Percentiles rank a stretch among this genome's conserved stretches.
phyloP scores from a whole-genome alignment of 2,329 filamentous ascomycete species.

The Colletotrichum echinochloae region DNA sequence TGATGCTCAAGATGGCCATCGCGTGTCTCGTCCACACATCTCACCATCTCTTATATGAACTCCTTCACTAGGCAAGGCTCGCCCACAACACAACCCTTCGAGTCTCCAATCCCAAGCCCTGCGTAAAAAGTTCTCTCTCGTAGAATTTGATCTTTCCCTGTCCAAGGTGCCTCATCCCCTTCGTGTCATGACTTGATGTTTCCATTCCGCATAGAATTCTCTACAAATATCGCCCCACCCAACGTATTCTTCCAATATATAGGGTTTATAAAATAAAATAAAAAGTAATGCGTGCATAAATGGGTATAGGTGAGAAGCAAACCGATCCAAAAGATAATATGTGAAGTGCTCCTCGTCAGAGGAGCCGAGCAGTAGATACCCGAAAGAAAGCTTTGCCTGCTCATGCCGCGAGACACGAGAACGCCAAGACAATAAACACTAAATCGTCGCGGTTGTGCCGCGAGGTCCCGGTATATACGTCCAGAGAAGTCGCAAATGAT shows the following conservation, averaged over 20 bases:
- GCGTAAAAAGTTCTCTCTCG: neutral
- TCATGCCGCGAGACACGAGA: constrained; percentile 19
- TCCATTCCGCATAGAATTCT: constrained; percentile 28
- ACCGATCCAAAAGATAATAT: constrained; percentile 30
- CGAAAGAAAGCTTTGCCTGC: constrained; percentile 37
- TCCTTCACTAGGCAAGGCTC: neutral
- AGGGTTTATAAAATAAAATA: constrained; percentile 21
- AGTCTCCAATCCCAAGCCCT: constrained; percentile 12
- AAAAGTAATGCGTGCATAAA: constrained; percentile 41
- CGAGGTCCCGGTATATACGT: constrained; percentile 25
- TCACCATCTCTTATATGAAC: neutral
- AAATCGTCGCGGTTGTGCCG: constrained; percentile 24
- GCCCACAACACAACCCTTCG: neutral
- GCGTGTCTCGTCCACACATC: constrained; percentile 8
- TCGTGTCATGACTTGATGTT: constrained; percentile 34
- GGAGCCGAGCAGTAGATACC: constrained; percentile 12
- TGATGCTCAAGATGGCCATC: constrained; percentile 6
- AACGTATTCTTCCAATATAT: constrained; percentile 1
- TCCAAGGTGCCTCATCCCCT: constrained; percentile 17
- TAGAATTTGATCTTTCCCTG: constrained; percentile 33
- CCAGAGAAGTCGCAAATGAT: constrained; percentile 27
- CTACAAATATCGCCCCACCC: constrained; percentile 27
- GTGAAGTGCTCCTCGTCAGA: constrained; percentile 22
- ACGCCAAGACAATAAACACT: constrained; percentile 42
- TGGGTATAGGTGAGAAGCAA: constrained; percentile 42